These are phyloP conservation scores for Eudorina sp. DNA, from an alignment of 139 green algal species.

Conservation along the genomic window DNA sequence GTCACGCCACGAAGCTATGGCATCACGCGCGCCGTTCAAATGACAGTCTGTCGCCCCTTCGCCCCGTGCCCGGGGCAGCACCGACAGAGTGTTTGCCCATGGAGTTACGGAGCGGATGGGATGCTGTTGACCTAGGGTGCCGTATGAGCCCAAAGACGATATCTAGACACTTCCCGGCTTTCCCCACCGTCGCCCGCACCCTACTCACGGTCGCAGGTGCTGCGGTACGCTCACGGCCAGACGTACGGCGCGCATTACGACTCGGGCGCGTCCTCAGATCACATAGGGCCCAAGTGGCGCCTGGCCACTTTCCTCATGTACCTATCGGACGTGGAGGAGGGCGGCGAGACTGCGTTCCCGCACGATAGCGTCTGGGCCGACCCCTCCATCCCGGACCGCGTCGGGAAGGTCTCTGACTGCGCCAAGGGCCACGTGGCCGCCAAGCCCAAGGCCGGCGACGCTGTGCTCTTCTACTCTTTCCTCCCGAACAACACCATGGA, in stretches of 20 bases:
- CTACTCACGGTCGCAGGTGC: conserved; percentile 47
- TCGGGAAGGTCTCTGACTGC: conserved; percentile 70
- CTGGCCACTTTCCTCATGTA: conserved; percentile 82
- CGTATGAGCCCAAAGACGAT: too few relatives aligned
- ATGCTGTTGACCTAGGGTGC: too few relatives aligned
- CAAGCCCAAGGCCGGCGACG: conserved; percentile 69
- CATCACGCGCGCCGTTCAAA: too few relatives aligned
- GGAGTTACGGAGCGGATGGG: too few relatives aligned
- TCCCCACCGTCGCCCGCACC: too few relatives aligned
- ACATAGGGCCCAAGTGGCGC: conserved; percentile 54
- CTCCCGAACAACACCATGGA: conserved; percentile 57
- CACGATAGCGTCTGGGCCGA: conserved; percentile 62
- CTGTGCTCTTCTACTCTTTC: conserved; percentile 67
- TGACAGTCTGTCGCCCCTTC: too few relatives aligned
- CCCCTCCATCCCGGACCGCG: conserved; percentile 48
- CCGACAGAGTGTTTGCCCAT: too few relatives aligned
- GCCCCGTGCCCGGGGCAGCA: too few relatives aligned
- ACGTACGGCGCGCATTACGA: conserved; percentile 74
- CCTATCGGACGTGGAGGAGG: conserved; percentile 72
- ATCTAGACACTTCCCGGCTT: too few relatives aligned
- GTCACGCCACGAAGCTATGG: too few relatives aligned
- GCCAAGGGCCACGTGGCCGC: conserved; percentile 72
- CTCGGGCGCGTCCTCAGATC: conserved; percentile 45
- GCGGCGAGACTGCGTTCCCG: conserved; percentile 76
- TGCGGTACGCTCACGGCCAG: conserved; percentile 66